Evolutionary conservation across 129 eudicot genomes (phyloP).

Genomic region (Lactuca saligna): DNA sequence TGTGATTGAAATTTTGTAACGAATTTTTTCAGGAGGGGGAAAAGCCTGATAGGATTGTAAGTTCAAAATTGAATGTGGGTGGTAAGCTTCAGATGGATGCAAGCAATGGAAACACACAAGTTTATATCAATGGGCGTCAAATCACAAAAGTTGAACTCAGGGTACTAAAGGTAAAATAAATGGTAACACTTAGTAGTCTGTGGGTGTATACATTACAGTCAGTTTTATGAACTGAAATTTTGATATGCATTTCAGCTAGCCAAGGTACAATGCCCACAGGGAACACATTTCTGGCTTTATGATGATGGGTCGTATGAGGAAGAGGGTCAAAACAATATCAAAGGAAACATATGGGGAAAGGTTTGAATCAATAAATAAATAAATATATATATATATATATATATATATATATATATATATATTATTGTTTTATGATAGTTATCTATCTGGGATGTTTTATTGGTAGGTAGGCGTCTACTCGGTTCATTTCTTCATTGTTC

Average conservation of each 20-base stretch:
- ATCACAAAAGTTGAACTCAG: constrained; percentile 47
- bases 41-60: constrained; percentile 53
- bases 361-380: constrained; percentile 19
- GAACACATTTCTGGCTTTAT: constrained; percentile 53
- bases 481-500: constrained; percentile 40
- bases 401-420: too few species aligned
- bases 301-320: constrained; percentile 59
- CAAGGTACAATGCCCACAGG: constrained; percentile 50
- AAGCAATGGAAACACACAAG: constrained; percentile 49
- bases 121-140: constrained; percentile 48
- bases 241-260: constrained; percentile 41
- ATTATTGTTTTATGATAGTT: not conserved
- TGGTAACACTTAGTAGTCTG: not conserved
- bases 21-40: constrained; percentile 41
- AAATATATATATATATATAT: too few species aligned
- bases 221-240: not conserved
- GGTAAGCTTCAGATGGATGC: constrained; percentile 46
- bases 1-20: not conserved
- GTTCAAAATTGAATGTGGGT: constrained; percentile 43
- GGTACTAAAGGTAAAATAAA: constrained; percentile 42
- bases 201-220: not conserved
- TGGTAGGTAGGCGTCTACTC: constrained; percentile 54
- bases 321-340: constrained; percentile 59
- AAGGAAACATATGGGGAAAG: constrained; percentile 64
- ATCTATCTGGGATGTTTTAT: constrained; percentile 25